Base-by-base conservation (phyloP, 2,329 filamentous ascomycete species). In the Aspergillus fumigatiaffinis region DNA sequence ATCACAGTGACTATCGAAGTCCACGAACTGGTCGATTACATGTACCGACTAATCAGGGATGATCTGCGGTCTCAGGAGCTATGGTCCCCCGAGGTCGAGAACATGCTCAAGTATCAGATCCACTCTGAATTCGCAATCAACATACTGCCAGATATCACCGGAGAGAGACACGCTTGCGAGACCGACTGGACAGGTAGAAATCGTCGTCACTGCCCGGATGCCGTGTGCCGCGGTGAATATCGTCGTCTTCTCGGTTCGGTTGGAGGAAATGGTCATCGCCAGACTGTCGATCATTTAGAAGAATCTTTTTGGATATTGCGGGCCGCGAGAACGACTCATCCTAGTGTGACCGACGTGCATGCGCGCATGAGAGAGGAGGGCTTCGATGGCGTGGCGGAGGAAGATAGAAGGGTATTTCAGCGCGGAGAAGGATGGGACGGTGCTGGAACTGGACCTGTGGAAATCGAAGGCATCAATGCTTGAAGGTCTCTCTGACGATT, bases 351-450 rank as follows among this genome's bases (percentile, higher is more conserved):
- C 3, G 55, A 55, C 25, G 58, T 68, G 26, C 44, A 50, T 20
- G 65, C 57, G 20, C 66, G 71, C 7, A 69, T 65, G 51, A 50
- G 52, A 3, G 72, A 71, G 2, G 61, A 63, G 44, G 71, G 71
- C 2, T 74, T 66, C 49, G 58, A 62, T 9, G 63, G 63, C 10
- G 69, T 73, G 14, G 52, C 60, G 1, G 35, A 55, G 9, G 62
- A 63, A 23, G 69, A 73, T 52, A 54, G 58, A 21, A 63, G 66
- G 38, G 21, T 55, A 6, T 74, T 69, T 52, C 57, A 63, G n/a
- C 67, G 71, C 25, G 72, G 72, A 6, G 64, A 65, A 52, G 70
- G 68, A 8, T 74, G 71, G 71, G 71, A 74, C 61, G 69, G 71
- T 6, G 61, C 51, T 8, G 66, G 63, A 14, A 61, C 62, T 25